Percentiles rank a stretch among this genome's conserved stretches.
Conservation (phyloP, 129 eudicot species). For the Artemisia annua region DNA sequence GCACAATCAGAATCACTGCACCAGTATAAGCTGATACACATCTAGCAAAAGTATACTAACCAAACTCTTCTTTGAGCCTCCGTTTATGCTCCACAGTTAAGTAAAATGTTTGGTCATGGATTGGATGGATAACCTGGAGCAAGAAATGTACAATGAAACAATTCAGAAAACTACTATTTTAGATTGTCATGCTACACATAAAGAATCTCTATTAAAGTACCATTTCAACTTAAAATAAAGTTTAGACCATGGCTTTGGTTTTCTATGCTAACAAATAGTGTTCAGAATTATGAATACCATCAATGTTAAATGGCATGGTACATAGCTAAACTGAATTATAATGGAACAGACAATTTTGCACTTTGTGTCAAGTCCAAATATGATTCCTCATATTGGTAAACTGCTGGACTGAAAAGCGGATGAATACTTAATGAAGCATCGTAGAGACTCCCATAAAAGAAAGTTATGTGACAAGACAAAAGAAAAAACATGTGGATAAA, state of each 20-base stretch:
- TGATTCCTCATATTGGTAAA: background rate
- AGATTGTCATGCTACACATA: background rate
- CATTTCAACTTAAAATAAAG: too few relatives aligned
- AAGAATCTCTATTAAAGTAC: background rate
- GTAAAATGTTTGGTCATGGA: constrained; percentile 58
- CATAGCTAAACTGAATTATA: too few relatives aligned
- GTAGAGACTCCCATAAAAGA: background rate
- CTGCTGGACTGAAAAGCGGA: too few relatives aligned
- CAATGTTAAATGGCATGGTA: too few relatives aligned
- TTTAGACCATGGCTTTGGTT: too few relatives aligned
- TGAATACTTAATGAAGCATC: background rate
- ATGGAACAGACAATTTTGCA: background rate
- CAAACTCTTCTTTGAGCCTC: constrained; percentile 58
- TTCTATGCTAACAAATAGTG: too few relatives aligned
- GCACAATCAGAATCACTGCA: background rate
- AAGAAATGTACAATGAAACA: background rate
- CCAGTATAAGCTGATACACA: constrained; percentile 7
- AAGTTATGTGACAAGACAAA: too few relatives aligned
- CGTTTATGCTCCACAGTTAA: constrained; percentile 46
- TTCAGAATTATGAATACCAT: too few relatives aligned
- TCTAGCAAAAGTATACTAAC: constrained; percentile 25
- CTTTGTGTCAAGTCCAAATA: background rate
- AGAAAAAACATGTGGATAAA: too few relatives aligned
- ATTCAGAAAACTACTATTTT: background rate
- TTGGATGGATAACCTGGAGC: constrained; percentile 47